Base-by-base conservation (phyloP, 2,329 filamentous ascomycete genomes). In the Monilinia laxa region DNA sequence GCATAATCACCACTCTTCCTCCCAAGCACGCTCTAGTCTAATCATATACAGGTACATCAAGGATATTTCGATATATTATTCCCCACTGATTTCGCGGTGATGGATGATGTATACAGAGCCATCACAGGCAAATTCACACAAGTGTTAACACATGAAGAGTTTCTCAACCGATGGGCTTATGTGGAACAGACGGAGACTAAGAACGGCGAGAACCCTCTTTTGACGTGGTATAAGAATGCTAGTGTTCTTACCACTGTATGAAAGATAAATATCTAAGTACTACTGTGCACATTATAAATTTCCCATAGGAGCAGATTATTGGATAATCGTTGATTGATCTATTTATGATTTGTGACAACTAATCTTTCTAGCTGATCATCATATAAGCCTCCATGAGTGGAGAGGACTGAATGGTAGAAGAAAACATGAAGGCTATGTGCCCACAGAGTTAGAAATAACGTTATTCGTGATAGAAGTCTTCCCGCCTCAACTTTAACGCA, bases 1-100 rank as follows among this genome's bases (percentile, higher is more conserved):
- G 89, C 80, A 38, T 18, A 40, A 49, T 56, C 7, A 49, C 56
- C 38, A 18, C 9, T 6, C 31, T 35, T 20, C 47, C 18, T 40
- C 28, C 14, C 14, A 23, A 14, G 31, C 58, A 54, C 66, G 23
- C n/a, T 23, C 31, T 31, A 1, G 25, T n/a, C 23, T 66, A 66
- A 70, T 23, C 42, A 25, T 5, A 57, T 55, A 25, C 70, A 96
- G 92, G 92, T 97, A 58, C 93, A 98, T 77, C 96, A 99, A 81
- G 96, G 95, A 56, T 98, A 97, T 79, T 99, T 99, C 76, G 96
- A 99, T 77, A 97, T 99, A 74, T 88, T 99, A 76, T 99, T 99
- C 80, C 95, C 95, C 0, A 99, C 95, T 14, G 90, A 99, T 79
- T 99, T 99, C 77, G 84, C 86, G 70, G 89, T 96, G 71, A 90